phyloP scores from a whole-genome alignment of 495 filamentous ascomycete species.

The Saxophila tyrrhenica region DNA sequence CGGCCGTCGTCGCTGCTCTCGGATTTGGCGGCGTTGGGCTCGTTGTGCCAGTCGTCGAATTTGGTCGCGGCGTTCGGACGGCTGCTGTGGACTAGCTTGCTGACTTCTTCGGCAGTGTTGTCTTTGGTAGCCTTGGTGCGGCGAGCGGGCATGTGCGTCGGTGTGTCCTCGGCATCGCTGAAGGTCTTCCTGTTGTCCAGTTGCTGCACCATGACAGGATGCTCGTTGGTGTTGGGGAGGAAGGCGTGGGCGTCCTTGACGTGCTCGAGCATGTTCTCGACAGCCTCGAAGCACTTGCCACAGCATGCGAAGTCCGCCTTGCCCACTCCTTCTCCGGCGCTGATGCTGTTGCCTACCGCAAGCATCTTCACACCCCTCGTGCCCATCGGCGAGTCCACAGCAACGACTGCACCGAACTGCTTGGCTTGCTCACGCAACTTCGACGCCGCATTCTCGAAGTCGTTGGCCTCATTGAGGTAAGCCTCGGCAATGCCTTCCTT shows the following conservation, averaged over 20 bases:
- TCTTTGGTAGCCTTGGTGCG: neutral
- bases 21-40: no score
- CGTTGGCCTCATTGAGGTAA: slow-evolving; percentile 9
- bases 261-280: neutral
- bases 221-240: neutral
- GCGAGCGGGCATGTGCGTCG: neutral
- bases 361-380: no score
- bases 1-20: no score
- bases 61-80: no score
- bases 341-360: no score
- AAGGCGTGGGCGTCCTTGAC: neutral
- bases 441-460: slow-evolving; percentile 3
- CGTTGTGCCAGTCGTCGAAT: no score
- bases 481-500: neutral
- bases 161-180: neutral
- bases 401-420: neutral
- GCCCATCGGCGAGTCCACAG: neutral
- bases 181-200: neutral
- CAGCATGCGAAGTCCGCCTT: neutral
- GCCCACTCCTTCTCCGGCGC: no score
- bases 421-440: slow-evolving; percentile 1
- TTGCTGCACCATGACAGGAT: neutral
- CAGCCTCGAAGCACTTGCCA: neutral
- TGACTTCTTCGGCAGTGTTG: neutral
- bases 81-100: no score